Conservation (phyloP, 306 rosid genomes). For the Cicer cuneatum region DNA sequence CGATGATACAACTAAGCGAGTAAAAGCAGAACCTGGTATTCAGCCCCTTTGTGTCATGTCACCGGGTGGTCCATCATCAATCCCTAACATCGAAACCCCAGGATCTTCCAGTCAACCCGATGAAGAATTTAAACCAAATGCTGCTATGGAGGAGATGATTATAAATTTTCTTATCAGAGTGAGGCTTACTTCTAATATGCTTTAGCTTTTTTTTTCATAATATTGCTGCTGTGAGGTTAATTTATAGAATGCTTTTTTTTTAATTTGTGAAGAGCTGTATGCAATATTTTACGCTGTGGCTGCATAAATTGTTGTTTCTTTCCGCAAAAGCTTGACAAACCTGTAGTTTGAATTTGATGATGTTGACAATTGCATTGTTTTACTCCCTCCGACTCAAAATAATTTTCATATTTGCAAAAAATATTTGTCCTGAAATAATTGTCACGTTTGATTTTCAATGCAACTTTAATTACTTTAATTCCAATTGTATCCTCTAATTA, state of each 20-base stretch:
- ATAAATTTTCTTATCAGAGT: conserved; percentile 97
- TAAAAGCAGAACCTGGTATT: conserved; percentile 97
- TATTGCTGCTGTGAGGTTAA: conserved; percentile 35
- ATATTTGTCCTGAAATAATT: too few relatives aligned
- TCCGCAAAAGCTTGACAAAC: not conserved
- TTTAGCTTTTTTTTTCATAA: conserved; percentile 31
- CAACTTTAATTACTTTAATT: too few relatives aligned
- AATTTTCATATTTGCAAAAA: too few relatives aligned
- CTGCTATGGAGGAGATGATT: conserved; percentile 99
- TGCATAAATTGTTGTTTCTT: conserved; percentile 26
- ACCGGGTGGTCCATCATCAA: conserved; percentile 94
- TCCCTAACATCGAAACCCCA: conserved; percentile 90
- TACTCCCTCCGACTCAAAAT: too few relatives aligned
- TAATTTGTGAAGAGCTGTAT: conserved; percentile 29
- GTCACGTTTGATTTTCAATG: too few relatives aligned
- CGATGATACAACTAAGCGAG: conserved; percentile 89
- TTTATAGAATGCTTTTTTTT: conserved; percentile 16
- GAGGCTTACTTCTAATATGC: conserved; percentile 50
- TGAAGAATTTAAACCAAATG: conserved; percentile 99
- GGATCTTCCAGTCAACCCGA: conserved; percentile 95
- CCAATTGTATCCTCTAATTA: too few relatives aligned
- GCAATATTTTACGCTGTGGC: conserved; percentile 32
- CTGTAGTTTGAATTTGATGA: conserved; percentile 35
- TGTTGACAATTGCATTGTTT: not conserved
- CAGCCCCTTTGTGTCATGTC: conserved; percentile 92